Conservation (phyloP, 352 stramenopile genomes). For the Aphanomyces astaci region DNA sequence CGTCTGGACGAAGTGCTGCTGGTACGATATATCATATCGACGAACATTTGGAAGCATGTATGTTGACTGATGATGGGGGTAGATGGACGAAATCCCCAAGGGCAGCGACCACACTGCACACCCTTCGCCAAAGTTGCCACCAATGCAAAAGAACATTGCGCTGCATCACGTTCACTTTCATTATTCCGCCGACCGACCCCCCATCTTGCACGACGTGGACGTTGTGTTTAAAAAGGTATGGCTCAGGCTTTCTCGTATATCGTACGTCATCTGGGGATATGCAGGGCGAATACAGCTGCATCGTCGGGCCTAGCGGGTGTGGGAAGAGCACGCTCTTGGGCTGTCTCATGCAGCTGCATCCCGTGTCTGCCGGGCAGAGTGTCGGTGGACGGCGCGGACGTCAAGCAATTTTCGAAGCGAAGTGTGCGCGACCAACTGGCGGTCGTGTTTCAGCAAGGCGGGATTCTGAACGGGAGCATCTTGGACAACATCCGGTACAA, state of each 20-base stretch:
- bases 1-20: constrained; percentile 2
- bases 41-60: not conserved
- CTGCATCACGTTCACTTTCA: constrained; percentile 17
- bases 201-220: constrained; percentile 1
- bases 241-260: not conserved
- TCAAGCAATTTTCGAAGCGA: not conserved
- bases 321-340: constrained; percentile 21
- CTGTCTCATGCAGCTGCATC: constrained; percentile 3
- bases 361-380: not conserved
- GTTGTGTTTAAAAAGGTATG: constrained; percentile 9
- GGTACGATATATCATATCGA: not conserved
- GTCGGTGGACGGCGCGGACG: not conserved
- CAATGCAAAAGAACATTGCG: constrained; percentile 3
- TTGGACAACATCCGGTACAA: constrained; percentile 20
- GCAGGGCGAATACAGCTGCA: constrained; percentile 12
- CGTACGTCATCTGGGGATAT: not conserved
- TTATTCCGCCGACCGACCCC: not conserved
- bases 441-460: constrained; percentile 19
- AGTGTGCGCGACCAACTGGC: constrained; percentile 8
- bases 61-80: not conserved
- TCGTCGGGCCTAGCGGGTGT: constrained; percentile 16
- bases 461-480: constrained; percentile 19
- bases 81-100: not conserved
- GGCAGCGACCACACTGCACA: not conserved
- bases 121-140: not conserved